phyloP scores from a whole-genome alignment of 352 stramenopile genomes.

The Globisporangium emineosum region DNA sequence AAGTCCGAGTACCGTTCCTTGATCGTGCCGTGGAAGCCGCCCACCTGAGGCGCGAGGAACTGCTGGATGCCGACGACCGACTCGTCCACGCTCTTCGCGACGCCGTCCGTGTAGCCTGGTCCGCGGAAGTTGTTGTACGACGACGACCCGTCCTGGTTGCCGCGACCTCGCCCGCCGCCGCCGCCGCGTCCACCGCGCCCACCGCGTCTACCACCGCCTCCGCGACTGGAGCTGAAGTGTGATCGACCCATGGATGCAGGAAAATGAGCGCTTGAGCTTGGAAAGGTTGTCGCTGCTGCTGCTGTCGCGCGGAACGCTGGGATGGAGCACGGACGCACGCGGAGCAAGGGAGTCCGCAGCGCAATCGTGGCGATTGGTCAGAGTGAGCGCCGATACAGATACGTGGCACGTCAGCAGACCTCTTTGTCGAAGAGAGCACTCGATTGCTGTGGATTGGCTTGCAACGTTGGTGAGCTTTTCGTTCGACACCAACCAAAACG shows the following conservation, averaged over 20 bases:
- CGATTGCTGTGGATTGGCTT: background rate
- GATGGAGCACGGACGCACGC: background rate
- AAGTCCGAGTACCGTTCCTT: slow-evolving; percentile 93
- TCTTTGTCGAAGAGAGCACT: slow-evolving; percentile 4
- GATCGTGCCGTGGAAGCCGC: slow-evolving; percentile 80
- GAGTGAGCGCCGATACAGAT: background rate
- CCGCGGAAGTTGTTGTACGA: slow-evolving; percentile 42
- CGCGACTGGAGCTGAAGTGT: slow-evolving; percentile 20
- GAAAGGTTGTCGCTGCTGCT: slow-evolving; percentile 1
- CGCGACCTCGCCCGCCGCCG: slow-evolving; percentile 15
- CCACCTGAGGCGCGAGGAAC: slow-evolving; percentile 58
- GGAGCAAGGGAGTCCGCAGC: background rate
- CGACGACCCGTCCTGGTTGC: slow-evolving; percentile 15
- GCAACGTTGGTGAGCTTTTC: slow-evolving; percentile 1
- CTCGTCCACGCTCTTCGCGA: slow-evolving; percentile 76
- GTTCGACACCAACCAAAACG: slow-evolving; percentile 15
- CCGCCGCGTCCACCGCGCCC: slow-evolving; percentile 19
- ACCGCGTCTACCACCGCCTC: slow-evolving; percentile 28
- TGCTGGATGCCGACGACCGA: slow-evolving; percentile 63
- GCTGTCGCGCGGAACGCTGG: background rate
- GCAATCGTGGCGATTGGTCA: slow-evolving; percentile 5
- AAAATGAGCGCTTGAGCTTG: background rate
- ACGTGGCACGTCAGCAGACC: background rate
- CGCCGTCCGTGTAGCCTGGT: slow-evolving; percentile 71
- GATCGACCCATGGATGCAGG: slow-evolving; percentile 13